These are phyloP conservation scores for Pythium sukuiense DNA, from an alignment of 352 stramenopile species.

Conservation along the genomic window DNA sequence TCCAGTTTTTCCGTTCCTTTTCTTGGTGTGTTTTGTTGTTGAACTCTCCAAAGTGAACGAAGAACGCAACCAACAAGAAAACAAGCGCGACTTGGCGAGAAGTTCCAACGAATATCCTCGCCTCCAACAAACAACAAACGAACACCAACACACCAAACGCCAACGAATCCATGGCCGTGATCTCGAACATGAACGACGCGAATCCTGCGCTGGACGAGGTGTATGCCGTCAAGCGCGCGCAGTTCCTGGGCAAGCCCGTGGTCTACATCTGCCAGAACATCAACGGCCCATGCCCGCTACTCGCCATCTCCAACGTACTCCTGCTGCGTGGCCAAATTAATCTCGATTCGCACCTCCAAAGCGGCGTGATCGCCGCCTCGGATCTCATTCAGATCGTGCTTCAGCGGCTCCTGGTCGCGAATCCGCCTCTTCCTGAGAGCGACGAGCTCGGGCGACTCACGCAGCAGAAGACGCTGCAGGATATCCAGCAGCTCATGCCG, in stretches of 20 bases:
- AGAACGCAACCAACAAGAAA: slow-evolving; percentile 2
- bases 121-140: neutral
- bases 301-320: slow-evolving; percentile 96
- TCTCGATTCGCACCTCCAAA: slow-evolving; percentile 59
- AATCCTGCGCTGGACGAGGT: slow-evolving; percentile 29
- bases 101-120: neutral
- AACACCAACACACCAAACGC: neutral
- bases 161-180: slow-evolving; percentile 2
- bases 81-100: neutral
- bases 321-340: slow-evolving; percentile 90
- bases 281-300: slow-evolving; percentile 97
- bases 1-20: slow-evolving; percentile 16
- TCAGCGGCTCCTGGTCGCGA: slow-evolving; percentile 81
- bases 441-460: slow-evolving; percentile 65
- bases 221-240: slow-evolving; percentile 78
- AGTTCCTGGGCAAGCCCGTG: slow-evolving; percentile 80
- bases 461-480: slow-evolving; percentile 85
- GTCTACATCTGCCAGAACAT: slow-evolving; percentile 96
- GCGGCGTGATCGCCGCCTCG: slow-evolving; percentile 82
- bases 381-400: slow-evolving; percentile 92
- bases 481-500: slow-evolving; percentile 91
- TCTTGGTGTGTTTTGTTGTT: slow-evolving; percentile 18
- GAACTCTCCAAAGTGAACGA: slow-evolving; percentile 4
- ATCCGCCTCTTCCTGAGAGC: slow-evolving; percentile 52
- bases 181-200: neutral